phyloP scores from a whole-genome alignment of 768 basidiomycete species.

The Postia placenta region DNA sequence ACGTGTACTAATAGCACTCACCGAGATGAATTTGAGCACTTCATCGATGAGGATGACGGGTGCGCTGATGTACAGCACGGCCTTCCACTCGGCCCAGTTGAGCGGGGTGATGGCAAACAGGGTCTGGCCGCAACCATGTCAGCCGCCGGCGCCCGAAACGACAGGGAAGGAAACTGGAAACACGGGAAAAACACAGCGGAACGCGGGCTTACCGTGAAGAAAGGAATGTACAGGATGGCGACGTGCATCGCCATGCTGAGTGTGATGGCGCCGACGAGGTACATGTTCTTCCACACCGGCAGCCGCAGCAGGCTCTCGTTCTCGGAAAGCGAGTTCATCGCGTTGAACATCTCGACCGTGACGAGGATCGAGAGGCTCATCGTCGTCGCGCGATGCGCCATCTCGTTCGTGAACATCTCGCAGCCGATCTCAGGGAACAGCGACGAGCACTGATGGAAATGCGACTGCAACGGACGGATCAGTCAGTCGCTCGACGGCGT shows the following conservation, averaged over 20 bases:
- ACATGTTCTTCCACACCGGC: conserved; percentile 93
- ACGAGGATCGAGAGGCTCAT: conserved; percentile 96
- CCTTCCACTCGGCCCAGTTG: conserved; percentile 94
- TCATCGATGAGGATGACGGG: conserved; percentile 92
- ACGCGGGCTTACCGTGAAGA: conserved; percentile 72
- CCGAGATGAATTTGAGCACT: conserved; percentile 76
- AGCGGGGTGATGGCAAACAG: conserved; percentile 91
- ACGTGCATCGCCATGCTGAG: conserved; percentile 92
- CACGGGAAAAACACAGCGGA: conserved; percentile 1
- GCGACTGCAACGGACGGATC: conserved; percentile 48
- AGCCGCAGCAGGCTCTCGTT: conserved; percentile 88
- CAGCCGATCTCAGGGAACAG: conserved; percentile 90
- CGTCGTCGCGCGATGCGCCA: conserved; percentile 86
- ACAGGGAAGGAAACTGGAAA: neutral
- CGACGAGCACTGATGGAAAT: conserved; percentile 89
- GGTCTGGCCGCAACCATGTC: conserved; percentile 34
- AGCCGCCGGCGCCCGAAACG: too few species aligned
- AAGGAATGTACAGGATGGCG: conserved; percentile 93
- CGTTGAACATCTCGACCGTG: conserved; percentile 95
- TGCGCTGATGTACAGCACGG: conserved; percentile 79
- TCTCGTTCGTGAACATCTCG: conserved; percentile 88
- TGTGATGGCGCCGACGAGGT: conserved; percentile 82
- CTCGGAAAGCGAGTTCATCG: conserved; percentile 96
- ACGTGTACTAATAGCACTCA: conserved; percentile 30
- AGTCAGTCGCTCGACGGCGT: neutral